Base-by-base conservation (phyloP, 441 rosid species). In the Sinapis alba region DNA sequence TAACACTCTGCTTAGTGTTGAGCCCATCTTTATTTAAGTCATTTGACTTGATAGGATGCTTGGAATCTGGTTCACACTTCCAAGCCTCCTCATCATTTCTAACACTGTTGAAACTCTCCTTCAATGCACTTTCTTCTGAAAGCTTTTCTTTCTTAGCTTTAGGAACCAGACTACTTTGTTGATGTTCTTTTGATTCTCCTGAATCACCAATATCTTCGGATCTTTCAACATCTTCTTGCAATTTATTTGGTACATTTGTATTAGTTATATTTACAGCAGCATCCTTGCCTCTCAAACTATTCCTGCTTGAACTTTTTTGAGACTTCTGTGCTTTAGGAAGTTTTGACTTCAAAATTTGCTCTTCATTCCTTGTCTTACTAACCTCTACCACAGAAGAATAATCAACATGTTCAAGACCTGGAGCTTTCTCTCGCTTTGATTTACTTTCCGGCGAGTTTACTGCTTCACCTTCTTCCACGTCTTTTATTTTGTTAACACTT, bases 121-220 rank as follows among this genome's bases (percentile, higher is more conserved):
- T 88, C 30, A 45, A 54, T 30, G 61, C 72, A 62, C 72, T 76
- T 51, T 51, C 80, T 65, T 63, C 57, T 32, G 81, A 23, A 53
- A 60, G 58, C 26, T 76, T 61, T 57, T 79, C 73, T 62, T 75
- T 87, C 60, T 81, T 88, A 81, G 77, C 80, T 71, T 71, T 59
- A 27, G 74, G 80, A 68, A 77, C 21, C 10, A 73, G 69, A 79
- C 73, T 75, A 63, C 51, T 67, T 72, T 43, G 83, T 56, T 75
- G 83, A 69, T 88, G 88, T 74, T 89, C 91, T 74, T 86, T 89
- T 51, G 78, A 72, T 65, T 82, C 92, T 10, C 34, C 80, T 6
- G 79, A 73, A 51, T 86, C 93, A 62, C 98, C 93, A 74, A 69
- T 79, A 71, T 93, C 89, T 65, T 84, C 84, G 26, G 81, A 75